Base-by-base conservation (phyloP, 148 eudicot species). In the Vaccinium vitisidaea region DNA sequence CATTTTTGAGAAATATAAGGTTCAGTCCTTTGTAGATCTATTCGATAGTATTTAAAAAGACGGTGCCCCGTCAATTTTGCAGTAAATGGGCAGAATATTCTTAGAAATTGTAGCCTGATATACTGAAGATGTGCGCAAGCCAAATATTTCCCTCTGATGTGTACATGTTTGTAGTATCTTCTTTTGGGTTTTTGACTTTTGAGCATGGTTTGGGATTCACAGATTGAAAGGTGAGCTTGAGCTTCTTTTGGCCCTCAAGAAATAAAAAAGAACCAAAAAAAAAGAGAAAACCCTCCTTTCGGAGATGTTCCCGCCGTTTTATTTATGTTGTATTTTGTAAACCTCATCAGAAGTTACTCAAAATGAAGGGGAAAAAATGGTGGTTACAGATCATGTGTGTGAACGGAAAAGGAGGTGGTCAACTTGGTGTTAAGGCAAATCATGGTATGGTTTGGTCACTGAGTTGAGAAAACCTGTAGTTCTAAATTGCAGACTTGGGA, bases 1-100 rank as follows among this genome's bases (percentile, higher is more conserved):
- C 67, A 63, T 88, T 81, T 43, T 13, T 8, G 67, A 80, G 86
- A 80, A 83, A 80, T 70, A 48, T 46, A 50, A 49, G 32, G 32
- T n/a, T 80, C 58, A 61, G 80, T 75, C 84, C 46, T 6, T 27
- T 82, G 86, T 87, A 84, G 56, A 84, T 76, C 80, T 86, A 83
- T 87, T 27, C 80, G 27, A 73, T 79, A 32, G 32, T 32, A 86
- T 6, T 70, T 70, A 43, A 70, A 79, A 36, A 5, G 80, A 46
- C 48, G 49, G 43, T 46, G 39, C 83, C 75, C 83, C 55, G 4
- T 74, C 82, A 75, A 79, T 86, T 86, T 86, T 83, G 86, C 49
- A 52, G 36, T 49, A 48, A 83, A 73, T 80, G 84, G 84, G 88
- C 36, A 59, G 58, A 81, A 21, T 69, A 69, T 30, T 27, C 39